phyloP scores from a whole-genome alignment of 73 alveolate genomes.

The Blepharisma stoltei region DNA sequence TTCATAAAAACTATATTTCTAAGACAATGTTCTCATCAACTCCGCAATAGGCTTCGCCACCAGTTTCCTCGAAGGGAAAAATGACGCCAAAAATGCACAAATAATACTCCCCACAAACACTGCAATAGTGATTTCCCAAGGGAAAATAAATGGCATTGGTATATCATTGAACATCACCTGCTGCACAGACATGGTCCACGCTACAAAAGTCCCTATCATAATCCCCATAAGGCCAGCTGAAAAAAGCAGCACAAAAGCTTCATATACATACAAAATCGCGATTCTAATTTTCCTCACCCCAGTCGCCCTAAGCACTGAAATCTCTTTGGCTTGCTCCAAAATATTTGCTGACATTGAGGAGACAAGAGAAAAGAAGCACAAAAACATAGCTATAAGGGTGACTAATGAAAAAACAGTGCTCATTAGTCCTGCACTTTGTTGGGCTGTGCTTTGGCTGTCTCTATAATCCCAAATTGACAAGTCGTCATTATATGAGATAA shows the following conservation, averaged over 20 bases:
- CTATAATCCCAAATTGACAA: constrained; percentile 34
- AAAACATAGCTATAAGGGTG: constrained; percentile 81
- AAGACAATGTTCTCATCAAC: constrained; percentile 48
- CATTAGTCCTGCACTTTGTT: constrained; percentile 52
- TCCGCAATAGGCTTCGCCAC: constrained; percentile 54
- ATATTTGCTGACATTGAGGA: constrained; percentile 96
- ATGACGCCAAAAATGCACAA: constrained; percentile 49
- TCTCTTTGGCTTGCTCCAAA: constrained; percentile 90
- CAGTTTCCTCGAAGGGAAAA: constrained; percentile 51
- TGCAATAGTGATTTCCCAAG: constrained; percentile 38
- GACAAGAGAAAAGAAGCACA: constrained; percentile 90
- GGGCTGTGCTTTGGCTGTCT: constrained; percentile 49
- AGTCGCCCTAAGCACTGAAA: constrained; percentile 89
- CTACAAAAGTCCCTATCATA: constrained; percentile 87
- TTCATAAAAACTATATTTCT: constrained; percentile 20
- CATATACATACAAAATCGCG: constrained; percentile 80
- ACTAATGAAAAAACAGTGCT: constrained; percentile 70
- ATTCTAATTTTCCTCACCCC: constrained; percentile 81
- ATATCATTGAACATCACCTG: constrained; percentile 73
- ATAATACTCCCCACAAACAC: constrained; percentile 38
- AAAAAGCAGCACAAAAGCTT: constrained; percentile 87
- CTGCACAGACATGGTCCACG: constrained; percentile 93
- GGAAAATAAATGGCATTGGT: constrained; percentile 50
- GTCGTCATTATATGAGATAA: not conserved
- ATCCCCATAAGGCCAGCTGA: constrained; percentile 91